Base-by-base conservation (phyloP, 2,329 filamentous ascomycete species). In the Ophiostoma pallidulum region DNA sequence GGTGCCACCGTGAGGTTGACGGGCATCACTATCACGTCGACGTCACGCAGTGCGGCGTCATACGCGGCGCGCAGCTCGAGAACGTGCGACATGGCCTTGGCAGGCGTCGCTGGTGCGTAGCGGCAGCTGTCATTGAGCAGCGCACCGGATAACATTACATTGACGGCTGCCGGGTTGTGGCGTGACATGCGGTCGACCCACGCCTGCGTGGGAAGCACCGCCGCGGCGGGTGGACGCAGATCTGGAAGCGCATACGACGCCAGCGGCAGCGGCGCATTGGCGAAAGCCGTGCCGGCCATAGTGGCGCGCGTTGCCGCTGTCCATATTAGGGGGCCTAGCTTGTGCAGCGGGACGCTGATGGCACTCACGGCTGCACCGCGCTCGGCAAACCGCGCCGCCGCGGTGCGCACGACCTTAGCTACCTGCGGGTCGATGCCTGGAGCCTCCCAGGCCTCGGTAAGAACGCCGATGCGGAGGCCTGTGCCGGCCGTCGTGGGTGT, bases 1-100 rank as follows among this genome's bases (percentile, higher is more conserved):
- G 64, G 64, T 0, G 65, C 71, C 2, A 72, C 66, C 1, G 64
- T 65, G 8, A 69, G 67, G 24, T 66, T 68, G 7, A 67, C 64
- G 1, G 72, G 72, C 47, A 68, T 69, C 35, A 75, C 53, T 12
- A 75, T 58, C 8, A 75, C 64, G 53, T 75, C 72, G 19, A 67
- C 4, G 2, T 12, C 20, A 2, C 13, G 56, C 4, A 74, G 55
- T 0, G 64, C 70, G 13, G 53, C 51, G 53, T 75, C 70, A 54
- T 75, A 75, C 4, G 68, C 70, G 12, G 64, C 68, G 3, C 70
- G 62, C 18, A 75, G 59, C 55, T 72, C 58, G 47, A 66, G 64
- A 2, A 68, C 66, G 47, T 71, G 67, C 31, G 66, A 64, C 50
- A 72, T 62, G 1, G 69, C 69, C 57, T 74, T 74, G 22, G 53